A percentile compares a stretch with the other conserved stretches of the same genome.
Evolutionary conservation across 768 basidiomycete species (phyloP).

Genomic region (Crassisporium funariophilum): DNA sequence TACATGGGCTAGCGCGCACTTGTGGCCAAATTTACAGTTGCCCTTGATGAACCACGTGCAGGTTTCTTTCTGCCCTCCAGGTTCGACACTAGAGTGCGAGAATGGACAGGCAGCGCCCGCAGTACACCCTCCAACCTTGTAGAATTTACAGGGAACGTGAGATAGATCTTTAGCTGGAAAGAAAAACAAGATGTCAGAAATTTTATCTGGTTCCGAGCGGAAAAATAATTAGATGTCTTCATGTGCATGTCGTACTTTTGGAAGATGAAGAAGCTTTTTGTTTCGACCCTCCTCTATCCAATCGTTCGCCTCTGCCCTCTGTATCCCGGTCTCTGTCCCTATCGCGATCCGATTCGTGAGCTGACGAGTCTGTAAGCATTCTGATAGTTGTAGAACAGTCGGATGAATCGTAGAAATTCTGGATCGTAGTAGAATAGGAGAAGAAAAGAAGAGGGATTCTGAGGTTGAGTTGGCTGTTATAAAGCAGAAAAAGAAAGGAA

Average conservation of each 20-base stretch:
- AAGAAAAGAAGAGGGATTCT: conserved; percentile 3
- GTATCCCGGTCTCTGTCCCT: conserved; percentile 26
- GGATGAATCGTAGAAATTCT: conserved; percentile 1
- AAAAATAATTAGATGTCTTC: too few species aligned
- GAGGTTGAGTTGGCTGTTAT: conserved; percentile 2
- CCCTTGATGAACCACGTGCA: conserved; percentile 95
- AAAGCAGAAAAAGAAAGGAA: conserved; percentile 3
- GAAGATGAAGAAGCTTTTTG: conserved; percentile 29
- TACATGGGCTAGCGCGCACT: conserved; percentile 94
- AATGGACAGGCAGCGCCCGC: conserved; percentile 96
- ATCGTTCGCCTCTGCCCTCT: conserved; percentile 27
- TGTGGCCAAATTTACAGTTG: conserved; percentile 68
- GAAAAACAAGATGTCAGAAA: conserved; percentile 3
- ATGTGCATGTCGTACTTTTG: conserved; percentile 23
- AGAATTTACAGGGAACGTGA: conserved; percentile 98
- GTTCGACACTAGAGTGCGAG: conserved; percentile 75
- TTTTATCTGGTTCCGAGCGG: too few species aligned
- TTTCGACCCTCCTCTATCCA: conserved; percentile 25
- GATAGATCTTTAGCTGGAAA: conserved; percentile 79
- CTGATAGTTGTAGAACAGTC: not conserved
- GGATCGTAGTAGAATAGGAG: conserved; percentile 6
- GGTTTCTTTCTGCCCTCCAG: conserved; percentile 77
- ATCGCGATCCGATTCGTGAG: conserved; percentile 30
- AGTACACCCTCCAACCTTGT: conserved; percentile 91
- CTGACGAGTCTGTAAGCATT: conserved; percentile 28